phyloP scores from a whole-genome alignment of 1,139 yeast species.

The Tardiomyces digboiensis region DNA sequence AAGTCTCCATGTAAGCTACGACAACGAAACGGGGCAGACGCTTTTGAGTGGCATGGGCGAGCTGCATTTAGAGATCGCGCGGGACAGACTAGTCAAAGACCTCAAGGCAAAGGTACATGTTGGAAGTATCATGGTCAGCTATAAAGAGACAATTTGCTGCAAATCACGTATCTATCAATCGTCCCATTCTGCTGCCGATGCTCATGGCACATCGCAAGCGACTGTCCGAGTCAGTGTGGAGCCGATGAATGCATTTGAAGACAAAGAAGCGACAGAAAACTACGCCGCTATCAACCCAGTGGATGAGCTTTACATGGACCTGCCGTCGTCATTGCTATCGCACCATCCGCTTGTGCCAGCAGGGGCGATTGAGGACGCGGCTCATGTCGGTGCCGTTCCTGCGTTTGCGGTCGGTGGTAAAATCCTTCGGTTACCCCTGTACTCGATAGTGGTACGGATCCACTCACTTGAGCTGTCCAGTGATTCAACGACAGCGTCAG shows the following conservation, averaged over 20 bases:
- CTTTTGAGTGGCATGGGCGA: slow-evolving; percentile 95
- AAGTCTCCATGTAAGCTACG: slow-evolving; percentile 52
- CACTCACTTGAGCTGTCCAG: slow-evolving; percentile 45
- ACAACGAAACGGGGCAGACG: slow-evolving; percentile 86
- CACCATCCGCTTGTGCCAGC: slow-evolving; percentile 20
- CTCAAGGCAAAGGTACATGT: slow-evolving; percentile 74
- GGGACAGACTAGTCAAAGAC: slow-evolving; percentile 66
- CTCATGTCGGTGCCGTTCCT: slow-evolving; percentile 39
- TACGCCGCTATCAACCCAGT: slow-evolving; percentile 14
- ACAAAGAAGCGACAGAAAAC: slow-evolving; percentile 27
- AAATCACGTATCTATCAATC: background rate
- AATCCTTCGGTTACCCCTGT: slow-evolving; percentile 49
- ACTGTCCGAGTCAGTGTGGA: slow-evolving; percentile 38
- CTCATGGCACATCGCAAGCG: slow-evolving; percentile 10
- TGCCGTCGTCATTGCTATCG: slow-evolving; percentile 28
- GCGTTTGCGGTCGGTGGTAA: slow-evolving; percentile 77
- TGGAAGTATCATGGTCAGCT: slow-evolving; percentile 81
- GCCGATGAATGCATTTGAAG: slow-evolving; percentile 37
- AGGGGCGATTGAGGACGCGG: slow-evolving; percentile 21
- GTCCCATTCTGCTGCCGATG: slow-evolving; percentile 1
- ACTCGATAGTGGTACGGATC: slow-evolving; percentile 49
- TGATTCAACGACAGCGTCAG: slow-evolving; percentile 35
- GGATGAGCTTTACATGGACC: slow-evolving; percentile 9
- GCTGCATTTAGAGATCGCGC: slow-evolving; percentile 80
- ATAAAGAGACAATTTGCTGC: slow-evolving; percentile 56